Base-by-base conservation (phyloP, 2,329 filamentous ascomycete genomes). In the Apiospora rasikravindrae region DNA sequence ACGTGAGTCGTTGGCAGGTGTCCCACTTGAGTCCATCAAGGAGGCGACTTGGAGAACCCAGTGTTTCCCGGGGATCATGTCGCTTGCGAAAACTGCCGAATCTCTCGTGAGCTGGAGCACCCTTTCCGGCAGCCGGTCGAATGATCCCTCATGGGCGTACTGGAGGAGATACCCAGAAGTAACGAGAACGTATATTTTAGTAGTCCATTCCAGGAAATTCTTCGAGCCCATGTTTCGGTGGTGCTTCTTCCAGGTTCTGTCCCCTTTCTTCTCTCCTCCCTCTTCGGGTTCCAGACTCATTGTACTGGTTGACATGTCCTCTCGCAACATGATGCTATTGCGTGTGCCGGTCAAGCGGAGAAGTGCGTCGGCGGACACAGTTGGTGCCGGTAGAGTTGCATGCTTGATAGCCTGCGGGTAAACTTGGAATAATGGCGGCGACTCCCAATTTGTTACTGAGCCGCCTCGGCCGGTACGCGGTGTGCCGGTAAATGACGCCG, bases 371-470 rank as follows among this genome's bases (percentile, higher is more conserved):
- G 92, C 88, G 1, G 92, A 89, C 14, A 92, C 82, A 1, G 88
- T 89, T 49, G 92, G 92, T 22, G 92, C 88, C 37, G 91, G 88
- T 3, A 97, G 85, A 22, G 88, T 90, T 14, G 90, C 91, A 80
- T 96, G 90, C 78, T 93, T 95, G 75, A 94, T 88, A 2, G 94
- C 91, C 81, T 97, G 95, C 0, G 94, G 92, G 79, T 95, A 97
- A 16, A 94, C 94, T 80, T 97, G 93, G 80, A 95, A 97, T 16
- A 98, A 84, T 1, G 94, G 93, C 8, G 94, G 93, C 22, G 91
- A 88, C 71, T 89, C 88, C 91, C 91, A 68, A 13, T n/a, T 64
- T 4, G 57, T 40, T 22, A 13, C 19, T 11, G 57, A 33, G 33
- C 57, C 19, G 22, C 53, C 53, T 16, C 57, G 57, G 22, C 57